These are phyloP conservation scores for Claviceps citrina DNA, from an alignment of 2,329 filamentous ascomycete genomes.

Conservation along the genomic window DNA sequence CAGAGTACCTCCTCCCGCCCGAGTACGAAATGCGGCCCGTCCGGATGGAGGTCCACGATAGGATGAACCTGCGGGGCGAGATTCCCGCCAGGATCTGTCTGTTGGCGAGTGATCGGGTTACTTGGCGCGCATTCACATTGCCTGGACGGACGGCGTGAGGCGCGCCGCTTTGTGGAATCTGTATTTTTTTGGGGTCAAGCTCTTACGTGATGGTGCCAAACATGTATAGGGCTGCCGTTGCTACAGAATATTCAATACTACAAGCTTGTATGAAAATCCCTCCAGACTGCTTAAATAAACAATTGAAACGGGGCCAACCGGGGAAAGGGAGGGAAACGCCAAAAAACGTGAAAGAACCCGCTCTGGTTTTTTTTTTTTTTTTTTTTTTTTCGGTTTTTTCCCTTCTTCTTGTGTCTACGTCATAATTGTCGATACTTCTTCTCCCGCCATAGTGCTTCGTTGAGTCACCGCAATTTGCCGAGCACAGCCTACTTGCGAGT, in stretches of 20 bases:
- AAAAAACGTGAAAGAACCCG: no score
- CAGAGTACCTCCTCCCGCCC: slow-evolving; percentile 14
- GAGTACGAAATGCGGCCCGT: slow-evolving; percentile 21
- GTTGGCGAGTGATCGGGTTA: slow-evolving; percentile 30
- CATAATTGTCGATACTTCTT: not conserved
- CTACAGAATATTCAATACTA: not conserved
- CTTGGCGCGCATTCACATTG: slow-evolving; percentile 32
- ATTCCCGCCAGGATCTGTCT: slow-evolving; percentile 36
- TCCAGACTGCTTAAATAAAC: no score
- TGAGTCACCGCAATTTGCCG: no score
- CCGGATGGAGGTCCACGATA: slow-evolving; percentile 36
- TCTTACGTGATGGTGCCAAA: no score
- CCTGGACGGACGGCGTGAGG: slow-evolving; percentile 5
- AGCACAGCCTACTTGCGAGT: slow-evolving; percentile 23
- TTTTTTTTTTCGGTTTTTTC: not conserved
- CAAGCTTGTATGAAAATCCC: no score
- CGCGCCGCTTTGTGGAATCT: no score
- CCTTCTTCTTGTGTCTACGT: not conserved
- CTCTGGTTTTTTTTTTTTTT: not conserved
- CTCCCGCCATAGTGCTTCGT: no score
- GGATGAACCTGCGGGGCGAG: slow-evolving; percentile 27
- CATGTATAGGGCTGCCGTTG: not conserved
- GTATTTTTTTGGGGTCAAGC: no score
- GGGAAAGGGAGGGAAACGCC: no score
- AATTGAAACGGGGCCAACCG: no score